Conservation (phyloP, 2,329 filamentous ascomycete species). For the Pseudogymnoascus sp. region DNA sequence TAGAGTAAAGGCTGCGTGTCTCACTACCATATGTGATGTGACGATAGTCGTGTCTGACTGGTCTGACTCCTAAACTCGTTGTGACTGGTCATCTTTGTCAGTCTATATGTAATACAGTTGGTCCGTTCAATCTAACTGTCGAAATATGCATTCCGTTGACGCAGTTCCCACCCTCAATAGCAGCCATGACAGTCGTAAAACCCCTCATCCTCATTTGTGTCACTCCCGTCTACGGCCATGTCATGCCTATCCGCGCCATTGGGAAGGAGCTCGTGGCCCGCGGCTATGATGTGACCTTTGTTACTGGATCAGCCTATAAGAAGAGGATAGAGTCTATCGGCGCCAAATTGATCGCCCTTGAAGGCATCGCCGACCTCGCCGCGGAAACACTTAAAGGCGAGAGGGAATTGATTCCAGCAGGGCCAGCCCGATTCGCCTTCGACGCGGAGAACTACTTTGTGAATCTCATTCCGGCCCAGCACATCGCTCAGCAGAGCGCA, state of each 20-base stretch:
- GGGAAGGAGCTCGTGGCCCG: conserved; percentile 23
- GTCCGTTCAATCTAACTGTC: neutral
- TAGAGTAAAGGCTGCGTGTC: neutral
- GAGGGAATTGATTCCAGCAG: conserved; percentile 16
- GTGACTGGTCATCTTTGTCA: neutral
- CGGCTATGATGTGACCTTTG: conserved; percentile 38
- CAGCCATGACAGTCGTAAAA: neutral
- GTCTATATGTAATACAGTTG: neutral
- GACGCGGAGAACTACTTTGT: conserved; percentile 32
- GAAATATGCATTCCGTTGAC: neutral
- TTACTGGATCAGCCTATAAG: conserved; percentile 33
- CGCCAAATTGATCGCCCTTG: conserved; percentile 31
- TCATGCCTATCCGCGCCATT: conserved; percentile 17
- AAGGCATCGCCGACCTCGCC: conserved; percentile 22
- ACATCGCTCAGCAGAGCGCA: conserved; percentile 29
- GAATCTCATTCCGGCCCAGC: conserved; percentile 28
- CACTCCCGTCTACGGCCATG: conserved; percentile 16
- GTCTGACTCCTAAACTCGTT: neutral
- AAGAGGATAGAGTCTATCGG: conserved; percentile 32
- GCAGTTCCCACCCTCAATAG: neutral
- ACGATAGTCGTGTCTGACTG: neutral
- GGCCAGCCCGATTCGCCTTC: conserved; percentile 27
- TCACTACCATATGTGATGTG: neutral
- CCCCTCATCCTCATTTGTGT: conserved; percentile 10
- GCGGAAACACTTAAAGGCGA: conserved; percentile 19